These are phyloP conservation scores for Daldinia eschscholtzii DNA, from an alignment of 2,329 filamentous ascomycete species.

Conservation along the genomic window DNA sequence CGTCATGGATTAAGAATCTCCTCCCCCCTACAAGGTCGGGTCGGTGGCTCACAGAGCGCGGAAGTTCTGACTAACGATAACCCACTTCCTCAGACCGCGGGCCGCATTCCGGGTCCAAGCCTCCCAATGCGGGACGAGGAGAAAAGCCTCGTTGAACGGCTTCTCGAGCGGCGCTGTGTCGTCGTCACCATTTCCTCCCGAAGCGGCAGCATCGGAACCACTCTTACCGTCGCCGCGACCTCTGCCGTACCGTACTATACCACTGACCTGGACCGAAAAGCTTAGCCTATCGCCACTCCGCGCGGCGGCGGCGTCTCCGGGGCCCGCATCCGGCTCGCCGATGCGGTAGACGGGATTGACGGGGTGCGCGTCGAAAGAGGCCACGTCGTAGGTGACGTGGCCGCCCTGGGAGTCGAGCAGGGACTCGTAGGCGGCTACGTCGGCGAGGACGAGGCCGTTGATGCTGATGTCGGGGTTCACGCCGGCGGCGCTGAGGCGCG, in stretches of 20 bases:
- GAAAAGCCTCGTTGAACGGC: slow-evolving; percentile 83
- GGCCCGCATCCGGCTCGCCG: slow-evolving; percentile 62
- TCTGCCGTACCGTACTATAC: slow-evolving; percentile 76
- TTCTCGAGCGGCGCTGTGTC: slow-evolving; percentile 57
- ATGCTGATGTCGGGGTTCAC: slow-evolving; percentile 77
- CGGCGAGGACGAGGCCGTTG: slow-evolving; percentile 78
- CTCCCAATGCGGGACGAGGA: slow-evolving; percentile 83
- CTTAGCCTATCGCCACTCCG: slow-evolving; percentile 70
- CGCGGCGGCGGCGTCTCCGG: slow-evolving; percentile 26
- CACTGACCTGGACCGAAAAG: slow-evolving; percentile 79
- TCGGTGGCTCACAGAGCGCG: slow-evolving; percentile 61
- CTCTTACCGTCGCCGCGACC: slow-evolving; percentile 57
- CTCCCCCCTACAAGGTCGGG: neutral
- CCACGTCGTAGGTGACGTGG: slow-evolving; percentile 75
- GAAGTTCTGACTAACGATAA: slow-evolving; percentile 81
- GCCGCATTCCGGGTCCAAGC: slow-evolving; percentile 65
- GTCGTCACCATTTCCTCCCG: slow-evolving; percentile 53
- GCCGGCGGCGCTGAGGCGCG: slow-evolving; percentile 63
- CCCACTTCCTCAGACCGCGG: slow-evolving; percentile 68
- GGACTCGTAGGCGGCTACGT: slow-evolving; percentile 74
- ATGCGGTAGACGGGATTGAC: slow-evolving; percentile 76
- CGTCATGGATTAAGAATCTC: neutral
- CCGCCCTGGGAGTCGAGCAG: slow-evolving; percentile 72
- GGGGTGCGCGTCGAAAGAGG: slow-evolving; percentile 82
- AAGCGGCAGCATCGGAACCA: neutral